Evolutionary conservation across 495 filamentous ascomycete species (phyloP).

Genomic region (Astrocystis sublimbata): DNA sequence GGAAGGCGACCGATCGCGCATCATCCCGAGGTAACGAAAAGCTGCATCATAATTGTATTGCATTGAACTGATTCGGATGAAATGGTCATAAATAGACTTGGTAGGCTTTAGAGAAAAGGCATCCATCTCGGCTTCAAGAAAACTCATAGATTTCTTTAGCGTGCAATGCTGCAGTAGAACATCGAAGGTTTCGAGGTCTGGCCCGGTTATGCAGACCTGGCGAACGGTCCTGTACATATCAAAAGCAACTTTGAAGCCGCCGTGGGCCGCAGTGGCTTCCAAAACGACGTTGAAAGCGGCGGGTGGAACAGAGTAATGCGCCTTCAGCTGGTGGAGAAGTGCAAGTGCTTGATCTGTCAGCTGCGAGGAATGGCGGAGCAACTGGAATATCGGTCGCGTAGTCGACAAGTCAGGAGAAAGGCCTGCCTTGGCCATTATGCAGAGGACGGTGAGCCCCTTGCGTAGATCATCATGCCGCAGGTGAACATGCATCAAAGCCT

Average conservation of each 20-base stretch:
- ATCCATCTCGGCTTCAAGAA: constrained; percentile 73
- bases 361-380: constrained; percentile 33
- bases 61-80: constrained; percentile 65
- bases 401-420: constrained; percentile 52
- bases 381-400: constrained; percentile 57
- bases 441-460: constrained; percentile 61
- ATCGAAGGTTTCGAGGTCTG: constrained; percentile 65
- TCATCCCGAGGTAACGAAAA: constrained; percentile 58
- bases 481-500: constrained; percentile 70
- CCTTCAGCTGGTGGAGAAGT: constrained; percentile 54
- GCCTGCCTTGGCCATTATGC: constrained; percentile 66
- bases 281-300: constrained; percentile 65
- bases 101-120: constrained; percentile 61
- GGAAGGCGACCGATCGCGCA: constrained; percentile 36
- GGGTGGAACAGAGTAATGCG: constrained; percentile 49
- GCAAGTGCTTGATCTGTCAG: constrained; percentile 49
- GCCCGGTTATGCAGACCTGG: constrained; percentile 57
- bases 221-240: constrained; percentile 71
- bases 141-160: constrained; percentile 61
- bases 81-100: constrained; percentile 62
- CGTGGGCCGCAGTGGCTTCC: constrained; percentile 49
- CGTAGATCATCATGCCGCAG: constrained; percentile 53
- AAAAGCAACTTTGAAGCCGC: constrained; percentile 57
- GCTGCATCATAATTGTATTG: constrained; percentile 57
- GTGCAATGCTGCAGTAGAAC: constrained; percentile 64